Evolutionary conservation across 2,329 filamentous ascomycete genomes (phyloP), one percentile per base, ranked within the genome.

Genomic region (Sporothrix sp.): DNA sequence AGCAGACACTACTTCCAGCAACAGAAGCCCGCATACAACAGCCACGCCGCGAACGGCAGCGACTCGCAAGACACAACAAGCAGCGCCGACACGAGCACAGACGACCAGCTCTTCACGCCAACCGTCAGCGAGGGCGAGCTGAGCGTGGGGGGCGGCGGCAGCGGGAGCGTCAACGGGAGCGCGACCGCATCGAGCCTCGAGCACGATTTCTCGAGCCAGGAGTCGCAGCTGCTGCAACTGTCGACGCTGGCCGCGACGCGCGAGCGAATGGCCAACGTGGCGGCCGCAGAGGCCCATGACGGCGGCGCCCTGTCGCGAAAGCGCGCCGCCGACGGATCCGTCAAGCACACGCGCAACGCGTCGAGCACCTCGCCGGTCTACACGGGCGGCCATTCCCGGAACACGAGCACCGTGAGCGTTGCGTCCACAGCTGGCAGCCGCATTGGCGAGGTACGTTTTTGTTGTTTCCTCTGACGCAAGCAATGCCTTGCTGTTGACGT

Each of bases 261-360:
- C 62, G 68, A 74, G 56, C 72, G 71, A 60, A 70, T 78, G 60
- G 61, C 58, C 28, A 61, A 62, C 63, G 52, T 69, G 61, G 38
- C 62, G 58, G 55, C 36, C 9, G 25, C 39, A 16, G 46, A 37
- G 48, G 51, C 38, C 8, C 45, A 57, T 50, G 51, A 73, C 62
- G 58, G 57, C 52, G 58, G 58, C 25, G 61, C 58, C 32, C 58
- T 63, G 30, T 73, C 74, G 33, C 78, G 80, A 55, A 94, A 94
- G 68, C 77, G 88, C 58, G 91, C 80, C 60, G 85, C 86, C 30
- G 84, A 85, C 61, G 88, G 87, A 37, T 71, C 79, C 45, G 73
- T 89, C 51, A 94, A 89, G 67, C 65, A 72, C 52, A 55, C 63
- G 36, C 59, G 69, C 54, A 54, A 64, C 37, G 58, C 63, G 56